Evolutionary conservation across 208 protist species (phyloP).

Genomic region (Leishmania tarentolae): DNA sequence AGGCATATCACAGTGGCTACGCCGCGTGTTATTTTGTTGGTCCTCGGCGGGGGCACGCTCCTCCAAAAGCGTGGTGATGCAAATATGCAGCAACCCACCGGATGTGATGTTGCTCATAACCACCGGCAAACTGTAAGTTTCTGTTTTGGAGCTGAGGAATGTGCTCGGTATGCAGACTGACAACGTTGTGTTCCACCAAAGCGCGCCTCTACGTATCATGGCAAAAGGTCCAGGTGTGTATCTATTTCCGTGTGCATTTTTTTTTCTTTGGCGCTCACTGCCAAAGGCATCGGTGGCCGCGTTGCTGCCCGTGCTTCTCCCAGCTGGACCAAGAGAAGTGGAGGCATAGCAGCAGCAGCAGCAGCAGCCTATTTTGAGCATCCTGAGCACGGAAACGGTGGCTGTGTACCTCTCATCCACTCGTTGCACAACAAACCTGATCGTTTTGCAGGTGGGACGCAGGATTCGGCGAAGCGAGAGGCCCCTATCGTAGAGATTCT

Average conservation of each 20-base stretch:
- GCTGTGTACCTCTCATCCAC: neutral
- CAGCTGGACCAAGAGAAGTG: neutral
- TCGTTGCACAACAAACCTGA: neutral
- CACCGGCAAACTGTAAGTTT: constrained; percentile 45
- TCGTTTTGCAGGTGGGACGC: neutral
- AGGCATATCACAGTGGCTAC: neutral
- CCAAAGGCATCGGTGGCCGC: constrained; percentile 23
- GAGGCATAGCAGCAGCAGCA: neutral
- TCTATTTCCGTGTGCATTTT: neutral
- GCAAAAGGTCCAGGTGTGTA: constrained; percentile 20
- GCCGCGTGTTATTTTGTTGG: constrained; percentile 20
- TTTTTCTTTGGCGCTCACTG: constrained; percentile 26
- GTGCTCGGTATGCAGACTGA: constrained; percentile 37
- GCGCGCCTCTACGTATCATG: constrained; percentile 45
- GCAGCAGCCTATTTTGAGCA: neutral
- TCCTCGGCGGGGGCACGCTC: constrained; percentile 66
- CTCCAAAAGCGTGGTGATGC: constrained; percentile 36
- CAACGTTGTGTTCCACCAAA: constrained; percentile 69
- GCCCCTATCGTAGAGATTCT: constrained; percentile 21
- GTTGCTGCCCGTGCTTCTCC: constrained; percentile 25
- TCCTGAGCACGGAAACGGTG: neutral
- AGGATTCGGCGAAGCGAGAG: constrained; percentile 27
- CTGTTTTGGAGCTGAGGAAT: constrained; percentile 45
- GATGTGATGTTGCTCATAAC: constrained; percentile 40
- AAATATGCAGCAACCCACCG: constrained; percentile 12